A percentile compares a stretch with the other conserved stretches of the same genome.
These are phyloP conservation scores for Ogataea pignaliae DNA, from an alignment of 805 yeast genomes.

Conservation along the genomic window DNA sequence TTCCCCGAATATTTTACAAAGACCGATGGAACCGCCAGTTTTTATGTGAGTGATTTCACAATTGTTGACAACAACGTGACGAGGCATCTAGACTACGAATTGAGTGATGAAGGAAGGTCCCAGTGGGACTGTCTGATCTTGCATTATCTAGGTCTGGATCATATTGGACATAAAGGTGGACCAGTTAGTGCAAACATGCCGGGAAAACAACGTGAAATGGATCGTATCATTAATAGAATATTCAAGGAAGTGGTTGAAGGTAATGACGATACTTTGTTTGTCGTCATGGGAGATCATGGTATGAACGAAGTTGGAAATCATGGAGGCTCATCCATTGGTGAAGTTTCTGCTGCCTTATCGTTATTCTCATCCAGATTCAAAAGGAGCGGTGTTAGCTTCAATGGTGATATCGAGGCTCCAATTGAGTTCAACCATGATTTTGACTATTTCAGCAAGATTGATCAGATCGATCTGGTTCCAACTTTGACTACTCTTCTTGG, in stretches of 20 bases:
- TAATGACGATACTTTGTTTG: conserved; percentile 51
- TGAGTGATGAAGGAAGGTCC: conserved; percentile 33
- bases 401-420: conserved; percentile 33
- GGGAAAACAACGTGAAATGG: conserved; percentile 83
- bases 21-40: conserved; percentile 85
- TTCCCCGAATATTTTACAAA: conserved; percentile 67
- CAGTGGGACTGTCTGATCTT: conserved; percentile 83
- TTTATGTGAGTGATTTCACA: conserved; percentile 91
- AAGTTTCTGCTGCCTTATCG: conserved; percentile 80
- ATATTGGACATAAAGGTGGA: conserved; percentile 97
- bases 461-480: conserved; percentile 73
- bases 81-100: conserved; percentile 66
- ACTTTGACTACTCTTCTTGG: conserved; percentile 58
- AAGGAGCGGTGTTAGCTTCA: conserved; percentile 15
- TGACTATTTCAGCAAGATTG: conserved; percentile 47
- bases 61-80: conserved; percentile 85
- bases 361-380: conserved; percentile 62
- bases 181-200: conserved; percentile 79
- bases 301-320: conserved; percentile 96
- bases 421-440: conserved; percentile 38
- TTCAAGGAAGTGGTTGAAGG: conserved; percentile 32
- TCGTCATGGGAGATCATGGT: conserved; percentile 91
- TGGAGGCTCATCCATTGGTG: conserved; percentile 93
- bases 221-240: conserved; percentile 50
- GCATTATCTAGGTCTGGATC: conserved; percentile 93